Percentiles rank a stretch among this genome's conserved stretches.
Conservation (phyloP, 2,329 filamentous ascomycete genomes). For the Fusarium citri region DNA sequence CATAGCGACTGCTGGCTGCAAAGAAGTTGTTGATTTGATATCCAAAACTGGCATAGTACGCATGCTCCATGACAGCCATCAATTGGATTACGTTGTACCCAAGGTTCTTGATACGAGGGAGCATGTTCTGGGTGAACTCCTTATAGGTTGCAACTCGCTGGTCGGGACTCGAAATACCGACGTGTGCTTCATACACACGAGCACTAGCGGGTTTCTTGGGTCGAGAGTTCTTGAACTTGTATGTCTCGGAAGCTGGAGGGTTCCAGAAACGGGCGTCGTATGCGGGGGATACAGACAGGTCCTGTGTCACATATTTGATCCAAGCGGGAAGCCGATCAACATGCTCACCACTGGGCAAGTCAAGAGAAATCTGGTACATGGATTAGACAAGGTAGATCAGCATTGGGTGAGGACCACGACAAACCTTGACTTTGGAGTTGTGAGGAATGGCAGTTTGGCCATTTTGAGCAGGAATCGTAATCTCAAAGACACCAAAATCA, state of each 20-base stretch:
- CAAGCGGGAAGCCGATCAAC: conserved; percentile 92
- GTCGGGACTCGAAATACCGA: conserved; percentile 95
- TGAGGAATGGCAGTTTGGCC: conserved; percentile 86
- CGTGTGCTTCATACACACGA: conserved; percentile 98
- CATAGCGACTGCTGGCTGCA: conserved; percentile 94
- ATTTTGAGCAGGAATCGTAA: conserved; percentile 77
- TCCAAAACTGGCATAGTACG: conserved; percentile 98
- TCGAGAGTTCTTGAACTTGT: conserved; percentile 84
- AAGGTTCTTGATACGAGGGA: conserved; percentile 88
- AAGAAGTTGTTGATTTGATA: conserved; percentile 99
- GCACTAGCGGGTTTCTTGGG: conserved; percentile 86
- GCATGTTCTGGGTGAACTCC: conserved; percentile 92
- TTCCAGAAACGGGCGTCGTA: conserved; percentile 99
- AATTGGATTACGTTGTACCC: conserved; percentile 98
- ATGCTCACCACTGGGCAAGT: conserved; percentile 80
- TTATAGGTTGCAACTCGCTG: conserved; percentile 93
- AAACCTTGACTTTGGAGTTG: conserved; percentile 95
- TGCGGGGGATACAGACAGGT: conserved; percentile 86
- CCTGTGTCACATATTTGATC: conserved; percentile 98
- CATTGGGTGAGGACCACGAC: conserved; percentile 14
- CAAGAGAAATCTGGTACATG: conserved; percentile 77
- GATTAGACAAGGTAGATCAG: conserved; percentile 10
- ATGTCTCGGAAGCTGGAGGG: conserved; percentile 79
- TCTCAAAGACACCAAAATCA: conserved; percentile 86
- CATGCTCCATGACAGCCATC: conserved; percentile 99